Evolutionary conservation across 2,329 filamentous ascomycete species (phyloP), one percentile per base, ranked within the genome.

Genomic region (Fusarium albidum): DNA sequence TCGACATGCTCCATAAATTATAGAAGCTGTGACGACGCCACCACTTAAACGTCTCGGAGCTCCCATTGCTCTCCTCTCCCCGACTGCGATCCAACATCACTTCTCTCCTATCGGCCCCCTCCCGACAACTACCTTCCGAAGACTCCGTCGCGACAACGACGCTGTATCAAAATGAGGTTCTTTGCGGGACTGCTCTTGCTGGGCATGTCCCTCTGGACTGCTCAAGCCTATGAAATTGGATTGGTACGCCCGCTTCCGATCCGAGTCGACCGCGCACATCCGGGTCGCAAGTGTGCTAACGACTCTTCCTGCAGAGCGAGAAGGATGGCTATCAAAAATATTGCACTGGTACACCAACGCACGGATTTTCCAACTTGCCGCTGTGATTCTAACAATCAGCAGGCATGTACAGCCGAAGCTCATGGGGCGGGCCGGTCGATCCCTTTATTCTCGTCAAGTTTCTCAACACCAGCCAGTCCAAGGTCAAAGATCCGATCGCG

Each of bases 371-470:
- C 18, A 25, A 32, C 41, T 27, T 25, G 26, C 31, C 17, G 34
- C 34, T 28, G n/a, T 26, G 9, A 13, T 41, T 28, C 45, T 63
- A 39, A 57, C 52, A 59, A 27, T 57, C 37, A 12, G 29, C 55
- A 79, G 92, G 94, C 77, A 97, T 98, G 93, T 98, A 97, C 79
- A 93, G 90, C 77, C 88, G 86, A 71, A 90, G 86, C 68, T 83
- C 89, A 43, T 98, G 94, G 94, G 92, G 92, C 66, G 94, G 94
- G 53, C 84, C 86, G 29, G 84, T 92, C 55, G 91, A 97, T 65
- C 94, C 94, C 15, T 96, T 92, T 77, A 96, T 98, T 72, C 82
- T 89, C 64, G 83, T 92, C 72, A 92, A 91, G 70, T 96, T 96
- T 68, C 76, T 89, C 33, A 74, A 82, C 76, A 69, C 80, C 76